These are phyloP conservation scores for Mycena vitilis DNA, from an alignment of 768 basidiomycete genomes.

Conservation along the genomic window DNA sequence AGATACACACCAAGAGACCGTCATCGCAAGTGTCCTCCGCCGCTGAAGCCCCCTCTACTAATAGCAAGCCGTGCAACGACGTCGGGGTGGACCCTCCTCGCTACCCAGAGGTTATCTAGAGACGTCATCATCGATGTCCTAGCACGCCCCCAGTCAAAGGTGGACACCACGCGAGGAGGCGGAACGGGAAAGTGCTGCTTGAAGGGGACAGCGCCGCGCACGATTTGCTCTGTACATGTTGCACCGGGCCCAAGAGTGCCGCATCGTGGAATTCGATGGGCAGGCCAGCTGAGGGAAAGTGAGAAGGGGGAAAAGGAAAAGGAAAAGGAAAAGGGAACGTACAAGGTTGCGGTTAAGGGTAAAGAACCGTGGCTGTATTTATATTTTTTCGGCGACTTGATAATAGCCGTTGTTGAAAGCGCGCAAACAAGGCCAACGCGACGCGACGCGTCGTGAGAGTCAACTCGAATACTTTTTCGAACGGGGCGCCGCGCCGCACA, in stretches of 20 bases:
- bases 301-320: too few species aligned
- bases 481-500: too few species aligned
- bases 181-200: background rate
- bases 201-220: too few species aligned
- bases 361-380: background rate
- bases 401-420: background rate
- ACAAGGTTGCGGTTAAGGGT: too few species aligned
- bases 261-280: background rate
- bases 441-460: background rate
- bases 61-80: background rate
- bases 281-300: background rate
- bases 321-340: too few species aligned
- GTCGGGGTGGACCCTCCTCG: background rate
- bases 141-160: too few species aligned
- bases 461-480: too few species aligned
- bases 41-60: conserved; percentile 11
- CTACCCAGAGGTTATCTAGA: background rate
- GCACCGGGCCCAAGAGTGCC: background rate
- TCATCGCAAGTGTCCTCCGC: conserved; percentile 5
- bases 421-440: background rate
- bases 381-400: background rate
- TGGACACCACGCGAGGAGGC: background rate
- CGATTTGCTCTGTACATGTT: background rate
- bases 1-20: too few species aligned
- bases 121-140: too few species aligned